Percentiles rank a stretch among this genome's conserved stretches.
phyloP scores from a whole-genome alignment of 2,329 filamentous ascomycete genomes.

The Penicillium oxalicum region DNA sequence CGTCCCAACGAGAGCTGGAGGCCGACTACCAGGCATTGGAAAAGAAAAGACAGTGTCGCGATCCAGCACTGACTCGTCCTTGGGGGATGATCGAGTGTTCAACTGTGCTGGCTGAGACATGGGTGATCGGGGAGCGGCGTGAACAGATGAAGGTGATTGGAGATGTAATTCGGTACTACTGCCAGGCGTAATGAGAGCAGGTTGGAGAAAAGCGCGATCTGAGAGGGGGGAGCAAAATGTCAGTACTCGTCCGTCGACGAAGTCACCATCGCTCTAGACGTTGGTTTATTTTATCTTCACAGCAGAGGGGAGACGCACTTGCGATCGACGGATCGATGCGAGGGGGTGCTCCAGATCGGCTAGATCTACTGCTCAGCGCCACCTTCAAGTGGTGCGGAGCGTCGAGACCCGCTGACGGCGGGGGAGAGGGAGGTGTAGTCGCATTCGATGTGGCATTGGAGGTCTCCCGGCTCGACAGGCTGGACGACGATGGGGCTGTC shows the following conservation, averaged over 20 bases:
- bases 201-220: conserved; percentile 43
- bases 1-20: conserved; percentile 17
- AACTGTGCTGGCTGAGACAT: conserved; percentile 25
- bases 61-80: conserved; percentile 40
- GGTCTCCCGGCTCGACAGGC: background rate
- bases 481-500: background rate
- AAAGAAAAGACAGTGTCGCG: conserved; percentile 53
- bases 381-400: conserved; percentile 19
- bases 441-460: conserved; percentile 9
- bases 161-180: conserved; percentile 57
- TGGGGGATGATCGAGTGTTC: conserved; percentile 38
- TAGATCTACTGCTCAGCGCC: conserved; percentile 31
- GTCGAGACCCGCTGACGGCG: conserved; percentile 23
- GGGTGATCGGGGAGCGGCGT: conserved; percentile 42
- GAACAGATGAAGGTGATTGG: conserved; percentile 58
- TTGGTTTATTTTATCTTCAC: background rate
- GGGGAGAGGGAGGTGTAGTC: conserved; percentile 21
- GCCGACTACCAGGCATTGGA: conserved; percentile 37
- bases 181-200: conserved; percentile 57
- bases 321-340: conserved; percentile 54
- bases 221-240: background rate
- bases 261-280: too few relatives aligned
- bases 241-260: background rate
- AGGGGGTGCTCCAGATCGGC: conserved; percentile 46
- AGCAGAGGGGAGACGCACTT: conserved; percentile 42